phyloP scores from a whole-genome alignment of 257 asterid species.

The Nicotiana knightiana region DNA sequence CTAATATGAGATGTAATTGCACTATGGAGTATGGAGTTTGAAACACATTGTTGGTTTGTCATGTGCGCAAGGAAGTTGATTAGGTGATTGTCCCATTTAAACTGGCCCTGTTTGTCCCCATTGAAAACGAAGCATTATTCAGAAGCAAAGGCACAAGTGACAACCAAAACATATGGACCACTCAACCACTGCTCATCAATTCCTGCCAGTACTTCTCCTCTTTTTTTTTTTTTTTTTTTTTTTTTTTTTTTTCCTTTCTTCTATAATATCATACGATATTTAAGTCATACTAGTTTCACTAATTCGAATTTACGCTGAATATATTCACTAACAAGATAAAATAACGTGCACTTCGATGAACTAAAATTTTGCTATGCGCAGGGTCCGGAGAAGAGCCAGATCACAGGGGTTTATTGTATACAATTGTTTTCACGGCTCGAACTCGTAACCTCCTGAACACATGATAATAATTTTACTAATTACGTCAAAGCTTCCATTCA shows the following conservation, averaged over 20 bases:
- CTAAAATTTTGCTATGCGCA: too few relatives aligned
- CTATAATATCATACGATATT: too few relatives aligned
- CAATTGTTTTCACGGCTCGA: too few relatives aligned
- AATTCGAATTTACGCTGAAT: background rate
- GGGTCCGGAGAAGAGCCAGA: too few relatives aligned
- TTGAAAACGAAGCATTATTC: slow-evolving; percentile 11
- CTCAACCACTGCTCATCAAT: slow-evolving; percentile 30
- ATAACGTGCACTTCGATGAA: background rate
- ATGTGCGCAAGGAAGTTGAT: background rate
- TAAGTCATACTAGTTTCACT: background rate
- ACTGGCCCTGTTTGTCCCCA: slow-evolving; percentile 10
- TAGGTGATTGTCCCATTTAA: slow-evolving; percentile 5
- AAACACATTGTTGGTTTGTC: slow-evolving; percentile 3
- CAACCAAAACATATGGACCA: slow-evolving; percentile 33
- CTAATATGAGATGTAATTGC: background rate
- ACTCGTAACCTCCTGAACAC: too few relatives aligned
- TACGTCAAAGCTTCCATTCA: too few relatives aligned
- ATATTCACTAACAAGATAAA: background rate
- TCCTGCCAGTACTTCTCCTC: slow-evolving; percentile 21
- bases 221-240: slow-evolving; percentile 1
- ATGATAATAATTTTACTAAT: too few relatives aligned
- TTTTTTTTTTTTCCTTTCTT: background rate
- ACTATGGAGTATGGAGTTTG: background rate
- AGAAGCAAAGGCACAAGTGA: slow-evolving; percentile 4
- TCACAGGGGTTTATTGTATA: too few relatives aligned